These are phyloP conservation scores for Monilinia vaccinii-corymbosi DNA, from an alignment of 2,329 filamentous ascomycete genomes.

Conservation along the genomic window DNA sequence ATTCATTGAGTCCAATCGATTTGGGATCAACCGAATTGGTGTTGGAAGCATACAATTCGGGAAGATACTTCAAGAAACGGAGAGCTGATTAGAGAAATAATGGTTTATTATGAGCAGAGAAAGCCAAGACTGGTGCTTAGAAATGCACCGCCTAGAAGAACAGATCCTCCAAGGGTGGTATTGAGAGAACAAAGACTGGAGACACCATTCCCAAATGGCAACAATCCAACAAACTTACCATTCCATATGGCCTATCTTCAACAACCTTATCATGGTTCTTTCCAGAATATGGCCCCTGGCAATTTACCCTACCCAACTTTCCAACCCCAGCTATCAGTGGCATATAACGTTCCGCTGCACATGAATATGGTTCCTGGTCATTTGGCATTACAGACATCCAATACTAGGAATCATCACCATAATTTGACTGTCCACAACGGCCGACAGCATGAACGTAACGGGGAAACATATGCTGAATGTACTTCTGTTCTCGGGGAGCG, in stretches of 20 bases:
- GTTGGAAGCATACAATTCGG: not conserved
- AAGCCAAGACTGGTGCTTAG: slow-evolving; percentile 5
- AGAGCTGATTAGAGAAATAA: not conserved
- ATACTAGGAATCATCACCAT: not conserved
- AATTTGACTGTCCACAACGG: not conserved
- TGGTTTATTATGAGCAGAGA: slow-evolving; percentile 9
- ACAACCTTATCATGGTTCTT: not conserved
- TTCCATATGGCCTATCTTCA: not conserved
- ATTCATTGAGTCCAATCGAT: not conserved
- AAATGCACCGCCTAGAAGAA: not conserved
- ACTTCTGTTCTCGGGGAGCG: not conserved
- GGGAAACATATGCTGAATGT: not conserved
- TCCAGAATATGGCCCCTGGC: not conserved
- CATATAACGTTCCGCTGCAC: not conserved
- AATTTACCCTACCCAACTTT: not conserved
- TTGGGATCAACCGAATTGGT: not conserved
- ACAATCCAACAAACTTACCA: not conserved
- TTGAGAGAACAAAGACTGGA: not conserved
- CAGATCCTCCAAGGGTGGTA: not conserved
- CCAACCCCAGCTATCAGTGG: not conserved
- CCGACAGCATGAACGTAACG: not conserved
- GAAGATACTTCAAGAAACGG: not conserved
- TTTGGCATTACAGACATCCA: not conserved
- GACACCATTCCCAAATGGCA: not conserved
- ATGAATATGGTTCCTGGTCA: not conserved